A percentile compares a stretch with the other conserved stretches of the same genome.
Evolutionary conservation across 2,329 filamentous ascomycete genomes (phyloP).

Genomic region (Leptographium radiaticola): DNA sequence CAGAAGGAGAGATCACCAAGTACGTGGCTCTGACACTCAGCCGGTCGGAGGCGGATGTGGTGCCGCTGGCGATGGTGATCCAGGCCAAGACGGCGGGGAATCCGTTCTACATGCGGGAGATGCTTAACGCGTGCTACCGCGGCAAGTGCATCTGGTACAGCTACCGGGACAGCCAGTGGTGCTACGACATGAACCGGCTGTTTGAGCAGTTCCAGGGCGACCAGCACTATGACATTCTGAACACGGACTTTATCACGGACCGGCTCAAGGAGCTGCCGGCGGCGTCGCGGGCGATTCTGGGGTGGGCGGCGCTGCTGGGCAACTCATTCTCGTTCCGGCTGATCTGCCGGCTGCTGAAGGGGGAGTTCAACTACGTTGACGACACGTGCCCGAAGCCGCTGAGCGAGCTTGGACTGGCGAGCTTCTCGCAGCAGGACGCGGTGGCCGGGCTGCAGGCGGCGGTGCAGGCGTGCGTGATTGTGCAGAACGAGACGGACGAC

Average conservation of each 20-base stretch:
- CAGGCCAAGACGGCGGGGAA: slow-evolving; percentile 84
- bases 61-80: slow-evolving; percentile 69
- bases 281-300: slow-evolving; percentile 63
- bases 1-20: slow-evolving; percentile 65
- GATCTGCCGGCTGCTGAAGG: slow-evolving; percentile 62
- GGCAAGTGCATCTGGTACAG: slow-evolving; percentile 87
- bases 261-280: slow-evolving; percentile 63
- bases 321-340: slow-evolving; percentile 74
- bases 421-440: slow-evolving; percentile 52
- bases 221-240: slow-evolving; percentile 65
- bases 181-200: slow-evolving; percentile 72
- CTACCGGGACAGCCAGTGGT: slow-evolving; percentile 70
- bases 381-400: slow-evolving; percentile 19
- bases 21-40: slow-evolving; percentile 77
- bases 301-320: slow-evolving; percentile 77
- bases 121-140: slow-evolving; percentile 75
- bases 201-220: slow-evolving; percentile 76
- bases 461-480: slow-evolving; percentile 67
- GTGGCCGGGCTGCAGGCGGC: slow-evolving; percentile 71
- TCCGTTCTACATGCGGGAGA: slow-evolving; percentile 82
- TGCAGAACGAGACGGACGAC: slow-evolving; percentile 73
- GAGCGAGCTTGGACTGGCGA: slow-evolving; percentile 24
- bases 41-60: slow-evolving; percentile 55
- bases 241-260: slow-evolving; percentile 69
- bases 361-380: slow-evolving; percentile 53